Evolutionary conservation across 2,329 filamentous ascomycete species (phyloP), one percentile per base, ranked within the genome.

Genomic region (Penicillium sclerotiorum): DNA sequence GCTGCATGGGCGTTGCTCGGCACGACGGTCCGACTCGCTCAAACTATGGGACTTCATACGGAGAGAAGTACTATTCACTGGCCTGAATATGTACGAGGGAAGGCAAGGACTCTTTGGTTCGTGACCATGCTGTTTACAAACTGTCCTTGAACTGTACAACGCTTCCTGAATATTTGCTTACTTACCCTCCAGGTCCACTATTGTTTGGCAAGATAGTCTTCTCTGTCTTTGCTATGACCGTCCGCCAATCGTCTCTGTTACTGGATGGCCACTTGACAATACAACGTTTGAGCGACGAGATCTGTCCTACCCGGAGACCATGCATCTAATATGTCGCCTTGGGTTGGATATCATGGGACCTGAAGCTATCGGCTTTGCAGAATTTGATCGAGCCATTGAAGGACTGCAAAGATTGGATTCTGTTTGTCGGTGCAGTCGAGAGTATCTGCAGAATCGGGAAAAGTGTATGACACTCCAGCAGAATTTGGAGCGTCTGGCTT

Each of bases 401-500:
- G 46, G 71, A 68, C 27, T 74, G 66, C 47, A 74, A 67, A 15
- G 67, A 69, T n/a, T 77, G 72, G 57, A 77, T 73, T 43, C 64
- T 75, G 35, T 71, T 66, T 55, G 68, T 71, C 33, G 79, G 77
- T 58, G 74, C 69, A 80, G 52, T 66, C 76, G 28, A 69, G 73
- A 76, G 18, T 77, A 82, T 56, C 69, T 83, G 5, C 75, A 76
- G 47, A 73, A 77, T 42, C 74, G 15, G 46, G 73, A 48, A 59
- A 71, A 61, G 8, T 72, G 71, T 39, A 56, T 52, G 30, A 63
- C 51, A 1, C 45, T 68, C 8, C 68, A 67, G 3, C 77, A 83
- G 42, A 77, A 80, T 44, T 67, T 82, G 1, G 79, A 83, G 57
- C 77, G 82, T 50, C 77, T 80, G 66, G 79, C 77, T 0, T 62